Base-by-base conservation (phyloP, 371 early-diverging fungal genomes). In the Lichtheimia corymbifera region DNA sequence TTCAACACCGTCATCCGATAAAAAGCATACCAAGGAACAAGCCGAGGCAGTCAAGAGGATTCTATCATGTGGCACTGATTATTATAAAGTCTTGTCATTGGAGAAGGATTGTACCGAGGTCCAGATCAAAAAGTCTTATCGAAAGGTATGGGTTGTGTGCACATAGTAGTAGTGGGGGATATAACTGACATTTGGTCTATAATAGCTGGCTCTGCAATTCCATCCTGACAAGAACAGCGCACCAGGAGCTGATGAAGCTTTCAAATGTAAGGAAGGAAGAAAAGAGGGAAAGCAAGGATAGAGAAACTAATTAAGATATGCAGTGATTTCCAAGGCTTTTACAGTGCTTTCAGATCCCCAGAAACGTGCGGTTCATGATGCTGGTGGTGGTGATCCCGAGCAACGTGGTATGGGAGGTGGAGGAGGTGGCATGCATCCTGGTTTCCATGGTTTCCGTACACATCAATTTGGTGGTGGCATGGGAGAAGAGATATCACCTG, bases 201-300 rank as follows among this genome's bases (percentile, higher is more conserved):
- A 7, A 47, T 77, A 93, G 92, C 76, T 97, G 52, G 98, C 98
- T n/a, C 79, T 95, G 56, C 91, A 90, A 72, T 98, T 94, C 73
- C 99, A 99, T 74, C 99, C 99, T 0, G 99, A 98, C 73, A 99
- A 96, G 74, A 97, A 98, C 68, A 86, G 82, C 14, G 96, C 98
- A 4, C 95, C 97, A 9, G 97, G 97, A 20, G 96, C 98, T 3
- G 96, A 96, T 59, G 97, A 96, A 70, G 99, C 97, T 12, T 97
- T 98, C 75, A 97, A 97, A 76, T 76, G 89, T 92, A 83, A 74
- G 67, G 6, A 58, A 35, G 15, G n/a, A n/a, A 28, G n/a, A 40
- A 55, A 43, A 42, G 2, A 20, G 20, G 22, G 7, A 55, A 35
- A 9, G 9, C 5, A 30, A 30, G n/a, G n/a, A n/a, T n/a, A 2